Percentiles rank a stretch among this genome's conserved stretches.
These are phyloP conservation scores for Zasmidium cellare DNA, from an alignment of 2,329 filamentous ascomycete species.

Conservation along the genomic window DNA sequence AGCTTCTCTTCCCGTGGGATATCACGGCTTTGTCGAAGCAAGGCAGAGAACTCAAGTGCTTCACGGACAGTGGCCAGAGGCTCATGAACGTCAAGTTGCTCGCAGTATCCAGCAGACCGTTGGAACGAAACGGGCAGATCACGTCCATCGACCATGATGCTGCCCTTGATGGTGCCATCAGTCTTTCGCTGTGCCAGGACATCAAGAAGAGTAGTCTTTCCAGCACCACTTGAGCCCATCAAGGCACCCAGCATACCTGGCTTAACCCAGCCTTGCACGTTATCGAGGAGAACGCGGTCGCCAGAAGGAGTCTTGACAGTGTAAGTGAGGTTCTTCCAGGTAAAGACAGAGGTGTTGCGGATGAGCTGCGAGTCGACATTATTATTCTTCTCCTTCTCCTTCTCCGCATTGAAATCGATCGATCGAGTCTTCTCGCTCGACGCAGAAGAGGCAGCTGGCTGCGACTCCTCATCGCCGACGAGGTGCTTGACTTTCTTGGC, in stretches of 20 bases:
- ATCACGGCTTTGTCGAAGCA: slow-evolving; percentile 61
- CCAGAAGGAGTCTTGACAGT: slow-evolving; percentile 57
- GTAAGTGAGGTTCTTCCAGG: slow-evolving; percentile 85
- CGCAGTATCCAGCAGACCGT: slow-evolving; percentile 54
- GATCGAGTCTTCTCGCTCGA: slow-evolving; percentile 13
- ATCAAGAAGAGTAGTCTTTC: slow-evolving; percentile 42
- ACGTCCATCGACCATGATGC: slow-evolving; percentile 47
- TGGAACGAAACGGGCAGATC: slow-evolving; percentile 49
- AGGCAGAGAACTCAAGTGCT: slow-evolving; percentile 65
- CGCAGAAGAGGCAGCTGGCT: neutral
- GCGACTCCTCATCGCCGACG: slow-evolving; percentile 20
- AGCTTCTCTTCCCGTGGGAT: slow-evolving; percentile 63
- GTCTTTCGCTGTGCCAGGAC: slow-evolving; percentile 46
- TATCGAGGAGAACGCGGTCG: slow-evolving; percentile 53
- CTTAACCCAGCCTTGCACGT: slow-evolving; percentile 71
- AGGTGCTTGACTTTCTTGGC: slow-evolving; percentile 39
- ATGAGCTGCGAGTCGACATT: slow-evolving; percentile 42
- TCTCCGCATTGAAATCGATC: slow-evolving; percentile 8
- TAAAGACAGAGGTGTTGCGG: slow-evolving; percentile 69
- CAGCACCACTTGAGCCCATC: slow-evolving; percentile 72
- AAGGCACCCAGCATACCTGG: slow-evolving; percentile 76
- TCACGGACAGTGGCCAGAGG: slow-evolving; percentile 67
- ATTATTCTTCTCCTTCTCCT: slow-evolving; percentile 7
- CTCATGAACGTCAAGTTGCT: slow-evolving; percentile 69
- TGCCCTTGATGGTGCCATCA: slow-evolving; percentile 46